Percentiles rank a stretch among this genome's conserved stretches.
Evolutionary conservation across 345 rosid genomes (phyloP).

Genomic region (Noccaea bulbosa): DNA sequence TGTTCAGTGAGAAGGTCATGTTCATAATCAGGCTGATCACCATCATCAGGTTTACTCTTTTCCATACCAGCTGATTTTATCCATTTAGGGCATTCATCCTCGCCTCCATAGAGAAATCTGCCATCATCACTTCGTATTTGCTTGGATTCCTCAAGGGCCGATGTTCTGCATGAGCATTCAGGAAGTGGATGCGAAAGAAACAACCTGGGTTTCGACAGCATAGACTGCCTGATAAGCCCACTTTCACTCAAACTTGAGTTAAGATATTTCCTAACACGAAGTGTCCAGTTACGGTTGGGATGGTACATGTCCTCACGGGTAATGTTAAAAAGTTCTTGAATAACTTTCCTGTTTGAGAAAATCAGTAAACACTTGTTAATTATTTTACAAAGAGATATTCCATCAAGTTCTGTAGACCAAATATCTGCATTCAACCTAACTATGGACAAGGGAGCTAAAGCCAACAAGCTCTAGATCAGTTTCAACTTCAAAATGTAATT

Average conservation of each 20-base stretch:
- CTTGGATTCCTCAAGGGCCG: conserved; percentile 46
- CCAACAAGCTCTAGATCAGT: conserved; percentile 9
- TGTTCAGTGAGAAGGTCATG: conserved; percentile 51
- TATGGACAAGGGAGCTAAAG: conserved; percentile 8
- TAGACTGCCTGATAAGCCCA: conserved; percentile 76
- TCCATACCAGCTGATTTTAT: conserved; percentile 58
- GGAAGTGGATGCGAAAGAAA: conserved; percentile 94
- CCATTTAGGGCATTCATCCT: conserved; percentile 94
- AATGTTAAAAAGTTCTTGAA: conserved; percentile 58
- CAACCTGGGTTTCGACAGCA: conserved; percentile 61
- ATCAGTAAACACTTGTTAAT: conserved; percentile 19
- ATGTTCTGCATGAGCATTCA: conserved; percentile 91
- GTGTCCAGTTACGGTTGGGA: conserved; percentile 80
- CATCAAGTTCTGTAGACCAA: background rate
- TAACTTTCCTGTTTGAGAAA: conserved; percentile 62
- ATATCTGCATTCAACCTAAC: conserved; percentile 10
- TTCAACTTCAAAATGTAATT: conserved; percentile 18
- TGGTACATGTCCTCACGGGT: conserved; percentile 75
- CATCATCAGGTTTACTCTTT: conserved; percentile 50
- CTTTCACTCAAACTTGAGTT: conserved; percentile 78
- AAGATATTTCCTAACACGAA: conserved; percentile 73
- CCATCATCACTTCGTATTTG: conserved; percentile 50
- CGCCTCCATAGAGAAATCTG: conserved; percentile 66
- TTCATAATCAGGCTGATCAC: conserved; percentile 63
- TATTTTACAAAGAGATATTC: conserved; percentile 12